Evolutionary conservation across 108 stramenopile species (phyloP).

Genomic region (Cyclostephanos tholiformis): DNA sequence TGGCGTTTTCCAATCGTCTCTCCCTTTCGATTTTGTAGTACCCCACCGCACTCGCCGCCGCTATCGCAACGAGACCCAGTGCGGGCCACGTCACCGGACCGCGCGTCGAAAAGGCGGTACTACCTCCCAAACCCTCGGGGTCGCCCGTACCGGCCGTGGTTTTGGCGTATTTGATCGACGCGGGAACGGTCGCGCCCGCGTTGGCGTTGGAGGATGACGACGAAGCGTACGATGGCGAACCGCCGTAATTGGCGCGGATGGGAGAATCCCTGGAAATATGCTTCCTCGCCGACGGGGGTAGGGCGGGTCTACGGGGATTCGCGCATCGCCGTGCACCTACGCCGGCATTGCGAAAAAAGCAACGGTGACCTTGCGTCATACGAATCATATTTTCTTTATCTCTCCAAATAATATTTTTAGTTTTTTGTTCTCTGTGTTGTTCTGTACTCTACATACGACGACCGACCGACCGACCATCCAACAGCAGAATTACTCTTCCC

Average conservation of each 20-base stretch:
- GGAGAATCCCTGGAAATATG: not conserved
- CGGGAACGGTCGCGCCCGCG: constrained; percentile 7
- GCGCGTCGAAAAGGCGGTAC: constrained; percentile 31
- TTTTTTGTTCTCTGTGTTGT: no score
- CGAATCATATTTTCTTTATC: constrained; percentile 20
- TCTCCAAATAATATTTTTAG: no score
- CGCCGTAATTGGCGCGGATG: not conserved
- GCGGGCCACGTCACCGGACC: constrained; percentile 87
- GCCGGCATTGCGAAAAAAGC: not conserved
- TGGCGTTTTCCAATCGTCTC: constrained; percentile 84
- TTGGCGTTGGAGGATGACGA: constrained; percentile 9
- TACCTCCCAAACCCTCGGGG: constrained; percentile 34
- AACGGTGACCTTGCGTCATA: not conserved
- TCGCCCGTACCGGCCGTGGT: constrained; percentile 52
- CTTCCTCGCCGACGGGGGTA: not conserved
- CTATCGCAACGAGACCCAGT: constrained; percentile 78
- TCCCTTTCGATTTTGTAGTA: constrained; percentile 89
- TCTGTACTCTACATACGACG: no score
- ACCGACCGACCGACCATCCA: no score
- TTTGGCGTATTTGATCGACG: constrained; percentile 50
- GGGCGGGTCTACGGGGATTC: not conserved
- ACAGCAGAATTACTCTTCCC: no score
- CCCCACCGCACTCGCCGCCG: constrained; percentile 77
- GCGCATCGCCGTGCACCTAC: constrained; percentile 4
- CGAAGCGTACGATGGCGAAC: not conserved